Base-by-base conservation (phyloP, 495 filamentous ascomycete species). In the Chaetomidium leptoderma region DNA sequence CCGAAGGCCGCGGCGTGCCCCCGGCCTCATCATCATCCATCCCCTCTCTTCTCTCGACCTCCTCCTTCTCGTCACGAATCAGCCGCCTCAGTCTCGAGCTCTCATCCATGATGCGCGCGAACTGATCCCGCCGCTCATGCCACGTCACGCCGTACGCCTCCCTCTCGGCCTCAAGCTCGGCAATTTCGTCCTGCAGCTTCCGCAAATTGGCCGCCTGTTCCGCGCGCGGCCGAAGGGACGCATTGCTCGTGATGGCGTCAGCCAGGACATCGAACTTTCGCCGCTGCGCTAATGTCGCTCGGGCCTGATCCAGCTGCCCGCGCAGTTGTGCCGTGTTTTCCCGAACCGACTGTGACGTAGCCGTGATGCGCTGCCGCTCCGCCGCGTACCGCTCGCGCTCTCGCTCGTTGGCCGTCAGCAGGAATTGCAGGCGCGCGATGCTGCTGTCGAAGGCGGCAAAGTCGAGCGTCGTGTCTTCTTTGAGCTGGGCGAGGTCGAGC, bases 21-120 rank as follows among this genome's bases (percentile, higher is more conserved):
- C 46, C 56, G 6, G 32, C 54, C 75, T 89, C 88, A 0, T 81
- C 88, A 45, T 89, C 90, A 60, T 88, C 89, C 65, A 93, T 95
- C 29, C 92, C 92, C 68, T 96, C 82, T 26, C 79, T 74, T 8
- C 82, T 70, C 59, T 85, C 82, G 4, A 81, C 77, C 73, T 96
- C 93, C 69, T 97, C 93, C 71, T 97, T 97, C 77, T 97, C 91
- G 71, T 97, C 91, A 40, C 90, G 83, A 62, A 98, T 97, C 64
- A 95, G 74, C 32, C 86, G 81, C 47, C 91, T 79, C 63, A 97
- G 79, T 59, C 89, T 80, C 84, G 87, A 88, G 5, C 91, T 88
- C 76, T 97, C 92, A 37, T 91, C 90, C 57, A 96, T 88, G 66
- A 98, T 93, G 61, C 83, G 78, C 13, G 86, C 88, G 72, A 97